Percentiles rank a stretch among this genome's conserved stretches.
Evolutionary conservation across 2,329 filamentous ascomycete genomes (phyloP).

Genomic region (Aspergillus transmontanensis): DNA sequence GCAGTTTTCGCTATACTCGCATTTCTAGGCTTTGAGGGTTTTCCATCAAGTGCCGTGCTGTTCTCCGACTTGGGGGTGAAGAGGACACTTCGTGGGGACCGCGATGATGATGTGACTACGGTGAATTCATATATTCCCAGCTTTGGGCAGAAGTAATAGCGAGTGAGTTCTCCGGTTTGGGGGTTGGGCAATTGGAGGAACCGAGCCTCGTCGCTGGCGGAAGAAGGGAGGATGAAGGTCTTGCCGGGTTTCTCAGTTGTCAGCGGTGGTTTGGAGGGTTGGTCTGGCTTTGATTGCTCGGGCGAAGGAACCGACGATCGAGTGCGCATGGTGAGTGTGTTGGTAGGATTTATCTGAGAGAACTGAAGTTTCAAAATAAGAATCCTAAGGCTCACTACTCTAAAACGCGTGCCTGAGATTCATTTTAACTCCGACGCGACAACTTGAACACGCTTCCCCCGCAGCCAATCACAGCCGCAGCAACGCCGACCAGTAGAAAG

Average conservation of each 20-base stretch:
- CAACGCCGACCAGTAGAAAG: neutral
- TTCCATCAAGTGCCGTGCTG: constrained; percentile 11
- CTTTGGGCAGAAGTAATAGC: constrained; percentile 62
- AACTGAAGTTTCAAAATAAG: neutral
- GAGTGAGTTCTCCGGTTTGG: constrained; percentile 47
- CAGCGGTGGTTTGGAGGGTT: constrained; percentile 26
- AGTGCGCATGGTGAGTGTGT: constrained; percentile 21
- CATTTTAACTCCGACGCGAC: constrained; percentile 23
- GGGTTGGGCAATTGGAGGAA: constrained; percentile 61
- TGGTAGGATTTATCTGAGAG: too few species aligned
- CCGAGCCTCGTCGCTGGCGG: constrained; percentile 54
- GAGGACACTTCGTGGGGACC: constrained; percentile 57
- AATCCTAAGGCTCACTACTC: too few species aligned
- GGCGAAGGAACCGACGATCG: constrained; percentile 26
- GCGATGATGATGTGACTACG: constrained; percentile 54
- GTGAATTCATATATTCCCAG: constrained; percentile 65
- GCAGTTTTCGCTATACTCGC: constrained; percentile 67
- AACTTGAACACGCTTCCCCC: constrained; percentile 24
- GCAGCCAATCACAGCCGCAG: constrained; percentile 27
- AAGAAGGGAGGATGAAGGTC: constrained; percentile 60
- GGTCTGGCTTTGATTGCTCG: constrained; percentile 19
- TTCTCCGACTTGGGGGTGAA: constrained; percentile 41
- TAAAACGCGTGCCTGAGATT: neutral
- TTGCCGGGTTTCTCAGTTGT: constrained; percentile 41
- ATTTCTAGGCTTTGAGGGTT: constrained; percentile 45